Conservation (phyloP, 805 yeast species). For the Metschnikowia lunata region DNA sequence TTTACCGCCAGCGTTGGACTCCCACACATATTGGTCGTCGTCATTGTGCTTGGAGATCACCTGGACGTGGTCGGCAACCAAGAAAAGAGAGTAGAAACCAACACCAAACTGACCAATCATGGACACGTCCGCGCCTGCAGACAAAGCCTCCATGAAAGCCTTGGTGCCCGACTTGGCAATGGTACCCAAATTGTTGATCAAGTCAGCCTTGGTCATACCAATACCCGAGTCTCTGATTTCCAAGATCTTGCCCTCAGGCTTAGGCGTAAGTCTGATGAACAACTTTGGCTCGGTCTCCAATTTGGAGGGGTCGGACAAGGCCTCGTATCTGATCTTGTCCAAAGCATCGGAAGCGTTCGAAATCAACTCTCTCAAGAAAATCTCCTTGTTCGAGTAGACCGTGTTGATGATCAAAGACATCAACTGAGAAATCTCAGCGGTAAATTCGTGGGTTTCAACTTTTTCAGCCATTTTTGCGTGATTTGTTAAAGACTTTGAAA, state of each 20-base stretch:
- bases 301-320: conserved; percentile 85
- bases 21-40: conserved; percentile 99
- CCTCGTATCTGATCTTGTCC: conserved; percentile 97
- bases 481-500: background rate
- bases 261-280: conserved; percentile 96
- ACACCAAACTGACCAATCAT: conserved; percentile 99
- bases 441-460: conserved; percentile 89
- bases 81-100: conserved; percentile 98
- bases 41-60: conserved; percentile 98
- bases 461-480: conserved; percentile 43
- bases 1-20: conserved; percentile 99
- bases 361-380: conserved; percentile 96
- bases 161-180: conserved; percentile 99
- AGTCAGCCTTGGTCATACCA: conserved; percentile 99
- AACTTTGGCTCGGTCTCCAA: conserved; percentile 94
- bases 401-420: conserved; percentile 99
- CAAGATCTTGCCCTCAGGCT: conserved; percentile 86
- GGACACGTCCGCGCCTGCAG: conserved; percentile 99
- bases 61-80: conserved; percentile 98
- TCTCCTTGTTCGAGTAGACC: conserved; percentile 98
- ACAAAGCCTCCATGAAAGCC: conserved; percentile 98
- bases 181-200: conserved; percentile 98
- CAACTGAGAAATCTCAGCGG: conserved; percentile 99
- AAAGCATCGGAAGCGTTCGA: conserved; percentile 99
- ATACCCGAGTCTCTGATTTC: conserved; percentile 99